phyloP scores from a whole-genome alignment of 164 flowering plant genomes.

The Vitis rupestris region DNA sequence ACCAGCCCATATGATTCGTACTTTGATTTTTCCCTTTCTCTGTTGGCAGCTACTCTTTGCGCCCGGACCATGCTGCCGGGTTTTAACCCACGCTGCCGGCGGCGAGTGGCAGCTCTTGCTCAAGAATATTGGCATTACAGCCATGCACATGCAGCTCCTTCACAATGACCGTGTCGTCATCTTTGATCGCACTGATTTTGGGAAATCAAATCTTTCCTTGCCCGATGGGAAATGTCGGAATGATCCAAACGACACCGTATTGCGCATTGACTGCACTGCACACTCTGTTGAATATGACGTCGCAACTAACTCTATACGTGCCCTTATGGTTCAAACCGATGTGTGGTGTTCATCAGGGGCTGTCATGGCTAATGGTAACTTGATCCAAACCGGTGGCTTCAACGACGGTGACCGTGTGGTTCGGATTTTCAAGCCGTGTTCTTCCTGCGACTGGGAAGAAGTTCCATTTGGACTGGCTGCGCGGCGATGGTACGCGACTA shows the following conservation, averaged over 20 bases:
- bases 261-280: conserved; percentile 67
- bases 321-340: conserved; percentile 59
- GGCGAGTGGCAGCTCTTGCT: conserved; percentile 67
- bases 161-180: conserved; percentile 75
- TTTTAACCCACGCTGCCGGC: conserved; percentile 22
- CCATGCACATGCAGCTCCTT: conserved; percentile 97
- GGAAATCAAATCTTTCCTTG: conserved; percentile 66
- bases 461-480: conserved; percentile 22
- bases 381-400: conserved; percentile 80
- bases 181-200: conserved; percentile 83
- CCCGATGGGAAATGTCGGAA: conserved; percentile 53
- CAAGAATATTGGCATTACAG: conserved; percentile 55
- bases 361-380: conserved; percentile 41
- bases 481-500: conserved; percentile 75
- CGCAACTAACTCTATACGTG: conserved; percentile 40
- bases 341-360: conserved; percentile 86
- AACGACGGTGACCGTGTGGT: conserved; percentile 49
- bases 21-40: too few species aligned
- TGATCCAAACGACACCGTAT: conserved; percentile 36
- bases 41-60: too few species aligned
- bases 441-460: conserved; percentile 75
- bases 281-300: conserved; percentile 76
- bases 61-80: too few species aligned
- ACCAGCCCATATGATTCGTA: too few species aligned
- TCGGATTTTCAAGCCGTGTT: conserved; percentile 50